A percentile compares a stretch with the other conserved stretches of the same genome.
phyloP scores from a whole-genome alignment of 192 early-diverging fungal genomes.

The Ambispora gerdemannii region DNA sequence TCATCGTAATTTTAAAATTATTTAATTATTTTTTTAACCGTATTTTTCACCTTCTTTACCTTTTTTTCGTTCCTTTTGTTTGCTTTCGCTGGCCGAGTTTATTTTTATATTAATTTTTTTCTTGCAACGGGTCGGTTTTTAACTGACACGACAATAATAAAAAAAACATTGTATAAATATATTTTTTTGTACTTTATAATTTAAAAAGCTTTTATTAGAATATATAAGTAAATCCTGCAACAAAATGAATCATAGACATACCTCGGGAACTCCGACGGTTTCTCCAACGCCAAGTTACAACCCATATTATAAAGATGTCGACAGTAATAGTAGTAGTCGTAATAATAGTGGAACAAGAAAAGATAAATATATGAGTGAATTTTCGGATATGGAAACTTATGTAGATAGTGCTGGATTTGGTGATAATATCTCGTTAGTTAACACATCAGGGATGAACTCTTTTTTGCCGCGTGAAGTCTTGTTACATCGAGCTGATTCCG shows the following conservation, averaged over 20 bases:
- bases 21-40: neutral
- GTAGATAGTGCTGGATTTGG: neutral
- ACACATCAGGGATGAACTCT: neutral
- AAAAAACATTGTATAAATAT: neutral
- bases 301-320: neutral
- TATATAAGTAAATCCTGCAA: neutral
- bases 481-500: neutral
- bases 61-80: neutral
- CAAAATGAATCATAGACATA: neutral
- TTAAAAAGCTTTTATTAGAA: too few relatives aligned
- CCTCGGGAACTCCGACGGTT: neutral
- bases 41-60: neutral
- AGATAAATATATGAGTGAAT: neutral
- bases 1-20: neutral
- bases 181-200: neutral
- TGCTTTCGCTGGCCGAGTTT: conserved; percentile 20
- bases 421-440: neutral
- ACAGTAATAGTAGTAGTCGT: too few relatives aligned
- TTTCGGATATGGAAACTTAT: neutral
- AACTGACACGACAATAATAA: neutral
- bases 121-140: too few relatives aligned
- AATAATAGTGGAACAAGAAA: neutral
- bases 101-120: neutral
- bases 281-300: conserved; percentile 1
- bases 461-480: conserved; percentile 5